Percentiles rank a stretch among this genome's conserved stretches.
phyloP scores from a whole-genome alignment of 345 rosid genomes.

The Eucalyptus decipiens region DNA sequence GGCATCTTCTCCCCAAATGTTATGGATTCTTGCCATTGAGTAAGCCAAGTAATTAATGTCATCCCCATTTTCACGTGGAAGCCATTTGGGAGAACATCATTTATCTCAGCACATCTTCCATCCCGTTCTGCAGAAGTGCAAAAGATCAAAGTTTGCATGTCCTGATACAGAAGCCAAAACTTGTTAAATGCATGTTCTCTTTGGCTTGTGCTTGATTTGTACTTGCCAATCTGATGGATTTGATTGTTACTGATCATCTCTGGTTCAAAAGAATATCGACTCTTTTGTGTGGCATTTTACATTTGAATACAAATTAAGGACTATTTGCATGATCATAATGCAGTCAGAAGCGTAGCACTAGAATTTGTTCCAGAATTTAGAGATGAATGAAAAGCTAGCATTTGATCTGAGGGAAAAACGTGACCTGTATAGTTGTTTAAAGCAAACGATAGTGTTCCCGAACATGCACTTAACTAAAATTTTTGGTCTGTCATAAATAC shows the following conservation, averaged over 20 bases:
- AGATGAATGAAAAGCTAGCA: background rate
- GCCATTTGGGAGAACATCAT: conserved; percentile 67
- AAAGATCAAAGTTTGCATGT: background rate
- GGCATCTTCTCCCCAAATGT: conserved; percentile 71
- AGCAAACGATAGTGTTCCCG: background rate
- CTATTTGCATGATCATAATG: background rate
- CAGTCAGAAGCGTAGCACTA: background rate
- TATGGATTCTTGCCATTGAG: conserved; percentile 70
- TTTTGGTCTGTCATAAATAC: background rate
- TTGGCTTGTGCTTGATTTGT: background rate
- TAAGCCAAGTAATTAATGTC: conserved; percentile 39
- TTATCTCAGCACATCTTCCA: conserved; percentile 40
- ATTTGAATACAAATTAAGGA: background rate
- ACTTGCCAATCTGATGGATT: background rate
- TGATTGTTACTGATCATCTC: background rate
- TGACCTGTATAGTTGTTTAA: background rate
- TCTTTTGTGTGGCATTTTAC: background rate
- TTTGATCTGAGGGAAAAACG: background rate
- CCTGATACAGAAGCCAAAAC: background rate
- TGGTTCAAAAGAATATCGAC: background rate
- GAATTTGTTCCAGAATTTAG: background rate
- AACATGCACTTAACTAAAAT: background rate
- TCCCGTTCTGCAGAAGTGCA: conserved; percentile 19
- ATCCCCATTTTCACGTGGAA: conserved; percentile 42
- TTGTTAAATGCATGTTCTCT: background rate